Evolutionary conservation across 352 stramenopile species (phyloP).

Genomic region (Phytophthora kernoviae): DNA sequence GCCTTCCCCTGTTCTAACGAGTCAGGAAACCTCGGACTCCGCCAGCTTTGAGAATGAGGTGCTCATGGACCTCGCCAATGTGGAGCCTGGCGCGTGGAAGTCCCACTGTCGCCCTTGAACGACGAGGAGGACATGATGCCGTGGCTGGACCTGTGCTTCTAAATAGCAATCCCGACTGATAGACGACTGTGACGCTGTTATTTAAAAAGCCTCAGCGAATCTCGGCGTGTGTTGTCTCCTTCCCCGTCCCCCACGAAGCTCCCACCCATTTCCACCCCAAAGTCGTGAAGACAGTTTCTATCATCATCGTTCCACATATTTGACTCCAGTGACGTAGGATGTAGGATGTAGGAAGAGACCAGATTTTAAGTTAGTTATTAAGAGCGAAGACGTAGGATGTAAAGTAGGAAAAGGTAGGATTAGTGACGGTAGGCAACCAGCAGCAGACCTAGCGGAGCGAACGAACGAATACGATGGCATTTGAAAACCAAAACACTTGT

Average conservation of each 20-base stretch:
- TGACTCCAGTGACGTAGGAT: conserved; percentile 37
- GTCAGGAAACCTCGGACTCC: conserved; percentile 37
- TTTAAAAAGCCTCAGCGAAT: conserved; percentile 42
- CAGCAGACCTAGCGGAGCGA: conserved; percentile 26
- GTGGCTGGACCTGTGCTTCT: conserved; percentile 87
- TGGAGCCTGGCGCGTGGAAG: conserved; percentile 78
- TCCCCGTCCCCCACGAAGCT: conserved; percentile 12
- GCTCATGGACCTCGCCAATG: conserved; percentile 72
- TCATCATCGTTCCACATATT: conserved; percentile 33
- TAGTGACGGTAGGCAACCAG: conserved; percentile 9
- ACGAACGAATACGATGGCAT: conserved; percentile 23
- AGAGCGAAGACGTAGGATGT: conserved; percentile 31
- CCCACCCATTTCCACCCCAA: conserved; percentile 1
- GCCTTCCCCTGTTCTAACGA: conserved; percentile 24
- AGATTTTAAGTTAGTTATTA: conserved; percentile 39
- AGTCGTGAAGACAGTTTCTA: conserved; percentile 12
- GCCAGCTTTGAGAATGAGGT: conserved; percentile 68
- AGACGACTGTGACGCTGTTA: conserved; percentile 42
- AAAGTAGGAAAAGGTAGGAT: conserved; percentile 32
- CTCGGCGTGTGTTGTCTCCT: conserved; percentile 23
- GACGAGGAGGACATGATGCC: conserved; percentile 85
- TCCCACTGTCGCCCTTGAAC: conserved; percentile 82
- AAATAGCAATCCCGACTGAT: conserved; percentile 29
- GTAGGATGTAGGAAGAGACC: conserved; percentile 34
- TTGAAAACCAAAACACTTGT: conserved; percentile 4